These are phyloP conservation scores for Coelastrella sp. DNA, from an alignment of 139 green algal genomes.

Conservation along the genomic window DNA sequence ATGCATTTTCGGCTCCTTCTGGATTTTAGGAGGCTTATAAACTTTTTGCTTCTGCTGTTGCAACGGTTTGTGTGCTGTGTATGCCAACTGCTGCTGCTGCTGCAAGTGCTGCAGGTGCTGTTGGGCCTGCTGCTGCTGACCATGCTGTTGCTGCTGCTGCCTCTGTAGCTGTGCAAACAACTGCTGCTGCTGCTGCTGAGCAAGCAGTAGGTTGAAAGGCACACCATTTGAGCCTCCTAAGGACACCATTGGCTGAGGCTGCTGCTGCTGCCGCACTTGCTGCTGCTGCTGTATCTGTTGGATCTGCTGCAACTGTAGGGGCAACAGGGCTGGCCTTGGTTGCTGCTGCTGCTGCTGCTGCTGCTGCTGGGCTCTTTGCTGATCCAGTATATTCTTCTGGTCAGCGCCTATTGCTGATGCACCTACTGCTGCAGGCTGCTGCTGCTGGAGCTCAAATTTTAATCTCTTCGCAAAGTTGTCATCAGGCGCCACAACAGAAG, in stretches of 20 bases:
- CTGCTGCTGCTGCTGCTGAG: conserved; percentile 27
- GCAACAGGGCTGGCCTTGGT: not conserved
- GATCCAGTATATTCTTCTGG: not conserved
- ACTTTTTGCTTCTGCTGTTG: conserved; percentile 4
- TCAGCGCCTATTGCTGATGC: not conserved
- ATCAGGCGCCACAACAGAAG: not conserved
- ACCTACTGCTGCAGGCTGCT: conserved; percentile 4
- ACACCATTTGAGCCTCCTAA: not conserved
- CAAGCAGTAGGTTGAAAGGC: conserved; percentile 6
- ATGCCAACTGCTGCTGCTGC: not conserved
- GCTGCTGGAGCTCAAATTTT: not conserved
- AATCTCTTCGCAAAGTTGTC: not conserved
- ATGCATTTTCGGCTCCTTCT: not conserved
- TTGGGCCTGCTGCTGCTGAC: not conserved
- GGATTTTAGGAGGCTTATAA: conserved; percentile 5
- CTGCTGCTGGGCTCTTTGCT: not conserved
- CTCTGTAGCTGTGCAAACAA: conserved; percentile 15
- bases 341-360: conserved; percentile 31
- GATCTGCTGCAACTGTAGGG: not conserved
- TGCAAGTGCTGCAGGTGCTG: conserved; percentile 21
- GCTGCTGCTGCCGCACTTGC: conserved; percentile 8
- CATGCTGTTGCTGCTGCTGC: not conserved
- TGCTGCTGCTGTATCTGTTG: conserved; percentile 19
- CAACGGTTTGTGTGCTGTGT: not conserved
- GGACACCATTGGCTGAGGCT: not conserved